phyloP scores from a whole-genome alignment of 148 eudicot genomes.

The Vaccinium corymbosum region DNA sequence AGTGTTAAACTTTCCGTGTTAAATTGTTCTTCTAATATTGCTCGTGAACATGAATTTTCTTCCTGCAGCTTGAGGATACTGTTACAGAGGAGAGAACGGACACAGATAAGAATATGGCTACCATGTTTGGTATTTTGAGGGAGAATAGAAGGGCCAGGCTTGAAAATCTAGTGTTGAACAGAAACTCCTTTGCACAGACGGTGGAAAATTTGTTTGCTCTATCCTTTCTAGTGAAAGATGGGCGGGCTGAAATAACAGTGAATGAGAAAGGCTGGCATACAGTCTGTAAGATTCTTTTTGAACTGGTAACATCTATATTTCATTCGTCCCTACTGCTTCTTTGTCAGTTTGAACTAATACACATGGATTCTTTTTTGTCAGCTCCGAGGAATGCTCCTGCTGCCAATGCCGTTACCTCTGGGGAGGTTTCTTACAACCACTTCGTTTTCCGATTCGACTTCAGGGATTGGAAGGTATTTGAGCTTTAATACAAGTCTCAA shows the following conservation, averaged over 20 bases:
- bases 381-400: constrained; percentile 92
- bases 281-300: constrained; percentile 60
- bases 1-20: background rate
- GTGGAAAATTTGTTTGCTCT: constrained; percentile 89
- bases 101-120: constrained; percentile 86
- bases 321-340: background rate
- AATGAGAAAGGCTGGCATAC: constrained; percentile 63
- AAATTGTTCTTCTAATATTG: background rate
- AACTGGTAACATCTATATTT: background rate
- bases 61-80: constrained; percentile 60
- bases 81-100: constrained; percentile 67
- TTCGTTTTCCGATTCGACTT: constrained; percentile 86
- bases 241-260: constrained; percentile 64
- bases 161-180: constrained; percentile 64
- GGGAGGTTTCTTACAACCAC: constrained; percentile 65
- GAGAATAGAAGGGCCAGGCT: constrained; percentile 56
- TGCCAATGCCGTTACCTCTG: constrained; percentile 63
- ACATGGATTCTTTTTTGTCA: constrained; percentile 22
- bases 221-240: constrained; percentile 88
- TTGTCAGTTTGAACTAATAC: background rate
- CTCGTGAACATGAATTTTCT: background rate
- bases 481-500: too few species aligned
- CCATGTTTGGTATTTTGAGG: constrained; percentile 70
- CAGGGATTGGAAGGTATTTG: constrained; percentile 80
- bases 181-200: constrained; percentile 77